Evolutionary conservation across 331 rosid genomes (phyloP), one percentile per base, ranked within the genome.

Genomic region (Quercus tomentella): DNA sequence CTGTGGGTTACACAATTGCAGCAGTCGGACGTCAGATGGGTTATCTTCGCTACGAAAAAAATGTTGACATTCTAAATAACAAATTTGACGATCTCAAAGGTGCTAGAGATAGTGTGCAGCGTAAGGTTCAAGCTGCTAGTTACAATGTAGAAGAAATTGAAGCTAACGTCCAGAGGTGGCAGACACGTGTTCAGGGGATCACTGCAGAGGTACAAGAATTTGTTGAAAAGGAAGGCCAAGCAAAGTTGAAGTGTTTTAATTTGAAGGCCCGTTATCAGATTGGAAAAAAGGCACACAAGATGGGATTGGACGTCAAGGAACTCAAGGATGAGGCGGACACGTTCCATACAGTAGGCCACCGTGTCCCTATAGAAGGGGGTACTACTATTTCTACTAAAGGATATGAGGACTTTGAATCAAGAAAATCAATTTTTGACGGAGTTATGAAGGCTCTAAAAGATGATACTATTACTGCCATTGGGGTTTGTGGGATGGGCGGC

Each of bases 401-500:
- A 20, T 81, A 77, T 63, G 83, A 58, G 35, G 78, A 31, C 1
- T 31, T 84, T 70, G 70, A 75, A 56, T 85, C 88, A 17, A 81
- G 81, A 69, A 63, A 65, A 0, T 2, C 7, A 7, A 20, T 58
- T 28, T 18, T 81, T 57, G 65, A 56, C 4, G 83, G 72, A 6
- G 33, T 85, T 11, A 31, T 78, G 69, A 0, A 35, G 4, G 79
- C 15, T 5, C 26, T 78, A n/a, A 51, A 78, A 66, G 79, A 78
- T 70, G 56, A 9, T 6, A 1, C 3, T 76, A 60, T 66, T 26
- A 52, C 26, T 6, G 17, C 76, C 70, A 60, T 85, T 75, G 86
- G 86, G 0, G 49, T 85, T 16, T 81, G 68, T 45, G 88, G 88
- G 26, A 56, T 78, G 75, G 85, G 79, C 7, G 88, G 88, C 1